Conservation (phyloP, 169 alveolate genomes). For the Besnoitia besnoiti region DNA sequence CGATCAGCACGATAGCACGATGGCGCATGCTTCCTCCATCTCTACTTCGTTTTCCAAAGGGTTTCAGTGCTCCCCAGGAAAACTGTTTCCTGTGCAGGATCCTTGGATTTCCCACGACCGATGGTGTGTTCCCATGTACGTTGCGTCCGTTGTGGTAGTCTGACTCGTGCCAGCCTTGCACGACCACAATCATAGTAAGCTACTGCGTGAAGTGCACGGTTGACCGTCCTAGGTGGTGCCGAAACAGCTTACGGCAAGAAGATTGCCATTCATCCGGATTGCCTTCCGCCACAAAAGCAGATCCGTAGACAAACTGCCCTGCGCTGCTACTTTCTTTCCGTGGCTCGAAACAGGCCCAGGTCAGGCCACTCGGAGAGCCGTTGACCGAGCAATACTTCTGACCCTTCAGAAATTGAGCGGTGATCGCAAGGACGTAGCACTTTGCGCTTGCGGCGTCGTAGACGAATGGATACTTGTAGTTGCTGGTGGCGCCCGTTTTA, state of each 20-base stretch:
- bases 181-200: too few relatives aligned
- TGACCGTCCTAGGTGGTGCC: too few relatives aligned
- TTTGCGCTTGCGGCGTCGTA: neutral
- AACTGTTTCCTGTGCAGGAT: too few relatives aligned
- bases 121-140: too few relatives aligned
- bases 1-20: too few relatives aligned
- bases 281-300: constrained; percentile 39
- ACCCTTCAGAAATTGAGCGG: constrained; percentile 45
- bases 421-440: constrained; percentile 37
- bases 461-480: constrained; percentile 51
- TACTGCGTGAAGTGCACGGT: too few relatives aligned
- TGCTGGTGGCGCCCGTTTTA: neutral
- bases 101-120: too few relatives aligned
- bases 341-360: constrained; percentile 58
- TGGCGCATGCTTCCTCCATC: too few relatives aligned
- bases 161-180: too few relatives aligned
- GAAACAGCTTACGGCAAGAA: constrained; percentile 60
- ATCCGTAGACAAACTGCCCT: constrained; percentile 44
- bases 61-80: too few relatives aligned
- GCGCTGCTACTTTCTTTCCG: neutral
- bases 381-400: constrained; percentile 44
- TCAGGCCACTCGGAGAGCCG: neutral
- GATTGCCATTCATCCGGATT: constrained; percentile 45
- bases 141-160: too few relatives aligned
- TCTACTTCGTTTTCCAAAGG: too few relatives aligned